phyloP scores from a whole-genome alignment of 75 land plant species.

The Chamaecyparis obtusa region DNA sequence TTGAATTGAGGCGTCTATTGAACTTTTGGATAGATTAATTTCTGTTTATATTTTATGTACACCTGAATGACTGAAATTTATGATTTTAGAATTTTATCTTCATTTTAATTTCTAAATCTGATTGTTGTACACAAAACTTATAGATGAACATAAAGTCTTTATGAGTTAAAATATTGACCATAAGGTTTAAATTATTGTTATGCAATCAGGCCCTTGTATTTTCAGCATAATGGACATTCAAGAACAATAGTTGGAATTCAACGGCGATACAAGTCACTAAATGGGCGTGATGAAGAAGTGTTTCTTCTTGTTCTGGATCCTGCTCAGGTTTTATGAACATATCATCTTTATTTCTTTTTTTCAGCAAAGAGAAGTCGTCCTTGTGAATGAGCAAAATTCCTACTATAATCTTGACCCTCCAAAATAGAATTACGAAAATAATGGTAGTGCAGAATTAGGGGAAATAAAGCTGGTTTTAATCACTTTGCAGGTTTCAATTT shows the following conservation, averaged over 20 bases:
- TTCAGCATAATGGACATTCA: constrained; percentile 95
- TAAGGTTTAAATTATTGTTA: neutral
- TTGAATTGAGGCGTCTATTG: neutral
- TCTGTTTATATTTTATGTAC: neutral
- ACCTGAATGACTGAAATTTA: neutral
- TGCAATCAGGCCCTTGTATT: constrained; percentile 74
- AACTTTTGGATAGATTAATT: neutral
- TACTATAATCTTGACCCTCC: neutral
- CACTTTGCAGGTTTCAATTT: neutral
- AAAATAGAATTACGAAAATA: neutral
- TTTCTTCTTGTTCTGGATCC: constrained; percentile 71
- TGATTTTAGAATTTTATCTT: neutral
- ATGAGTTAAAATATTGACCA: neutral
- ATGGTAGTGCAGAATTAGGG: neutral
- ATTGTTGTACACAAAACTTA: neutral
- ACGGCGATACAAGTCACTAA: constrained; percentile 31
- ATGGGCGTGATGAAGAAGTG: constrained; percentile 30
- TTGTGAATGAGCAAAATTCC: neutral
- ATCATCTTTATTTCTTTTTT: neutral
- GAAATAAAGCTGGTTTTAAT: neutral
- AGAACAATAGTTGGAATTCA: constrained; percentile 95
- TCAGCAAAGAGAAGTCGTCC: neutral
- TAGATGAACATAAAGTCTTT: neutral
- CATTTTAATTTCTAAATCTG: neutral
- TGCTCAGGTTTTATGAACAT: constrained; percentile 35